Conservation (phyloP, 73 alveolate species). For the Paramecium octaurelia region DNA sequence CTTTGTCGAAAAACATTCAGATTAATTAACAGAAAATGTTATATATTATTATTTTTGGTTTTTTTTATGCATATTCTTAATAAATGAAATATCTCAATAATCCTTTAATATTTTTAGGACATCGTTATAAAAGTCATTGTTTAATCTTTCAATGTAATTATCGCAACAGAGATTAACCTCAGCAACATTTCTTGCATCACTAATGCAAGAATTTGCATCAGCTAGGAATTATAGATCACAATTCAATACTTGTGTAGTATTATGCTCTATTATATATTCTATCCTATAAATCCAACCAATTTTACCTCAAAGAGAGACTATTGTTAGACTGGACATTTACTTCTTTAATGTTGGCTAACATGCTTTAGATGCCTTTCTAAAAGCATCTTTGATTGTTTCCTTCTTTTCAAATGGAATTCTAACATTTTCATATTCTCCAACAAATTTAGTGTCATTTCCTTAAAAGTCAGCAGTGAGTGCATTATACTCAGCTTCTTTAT, state of each 20-base stretch:
- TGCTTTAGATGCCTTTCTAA: neutral
- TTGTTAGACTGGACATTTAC: neutral
- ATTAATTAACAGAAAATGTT: neutral
- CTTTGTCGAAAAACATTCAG: neutral
- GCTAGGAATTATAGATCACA: neutral
- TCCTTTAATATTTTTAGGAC: neutral
- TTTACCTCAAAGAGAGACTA: neutral
- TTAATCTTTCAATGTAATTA: neutral
- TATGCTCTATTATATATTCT: conserved; percentile 31
- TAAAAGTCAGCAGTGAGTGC: neutral
- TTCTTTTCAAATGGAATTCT: conserved; percentile 2
- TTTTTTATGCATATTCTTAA: neutral
- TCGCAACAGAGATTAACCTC: conserved; percentile 20
- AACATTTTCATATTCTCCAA: neutral
- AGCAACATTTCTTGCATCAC: conserved; percentile 36
- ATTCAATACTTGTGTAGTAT: neutral
- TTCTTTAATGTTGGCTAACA: conserved; percentile 14
- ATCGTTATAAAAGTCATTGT: neutral
- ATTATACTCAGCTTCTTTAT: neutral
- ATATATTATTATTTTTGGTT: neutral
- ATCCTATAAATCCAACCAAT: conserved; percentile 10
- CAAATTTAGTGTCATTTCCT: neutral
- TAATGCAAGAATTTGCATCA: conserved; percentile 14
- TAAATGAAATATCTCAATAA: conserved; percentile 22
- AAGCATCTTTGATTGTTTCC: neutral